phyloP scores from a whole-genome alignment of 257 asterid species.

The Solanum boliviense region DNA sequence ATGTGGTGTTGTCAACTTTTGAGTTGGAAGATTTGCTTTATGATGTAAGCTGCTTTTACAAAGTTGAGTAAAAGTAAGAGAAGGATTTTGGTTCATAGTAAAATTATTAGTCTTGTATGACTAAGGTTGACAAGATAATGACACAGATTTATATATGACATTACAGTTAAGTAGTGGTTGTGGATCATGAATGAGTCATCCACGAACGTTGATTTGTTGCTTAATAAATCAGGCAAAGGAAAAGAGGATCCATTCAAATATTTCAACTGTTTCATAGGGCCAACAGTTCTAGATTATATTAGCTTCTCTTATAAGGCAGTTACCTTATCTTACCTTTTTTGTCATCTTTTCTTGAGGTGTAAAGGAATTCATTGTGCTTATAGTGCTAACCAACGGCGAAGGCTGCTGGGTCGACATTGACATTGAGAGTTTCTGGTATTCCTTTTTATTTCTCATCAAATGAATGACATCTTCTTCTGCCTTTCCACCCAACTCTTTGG shows the following conservation, averaged over 20 bases:
- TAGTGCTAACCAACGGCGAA: too few relatives aligned
- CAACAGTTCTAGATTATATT: not conserved
- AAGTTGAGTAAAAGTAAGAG: not conserved
- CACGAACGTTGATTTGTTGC: not conserved
- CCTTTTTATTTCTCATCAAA: too few relatives aligned
- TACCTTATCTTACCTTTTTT: not conserved
- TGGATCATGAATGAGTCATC: not conserved
- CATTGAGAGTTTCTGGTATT: too few relatives aligned
- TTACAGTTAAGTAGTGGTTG: not conserved
- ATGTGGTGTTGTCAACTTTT: not conserved
- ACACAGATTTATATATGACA: not conserved
- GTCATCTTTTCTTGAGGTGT: not conserved
- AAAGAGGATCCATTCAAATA: not conserved
- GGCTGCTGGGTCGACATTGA: too few relatives aligned
- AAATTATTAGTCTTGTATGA: not conserved
- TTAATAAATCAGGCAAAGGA: not conserved
- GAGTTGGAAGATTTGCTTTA: not conserved
- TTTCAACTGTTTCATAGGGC: not conserved
- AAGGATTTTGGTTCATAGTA: not conserved
- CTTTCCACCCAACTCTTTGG: too few relatives aligned
- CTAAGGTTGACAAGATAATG: not conserved
- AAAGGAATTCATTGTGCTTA: not conserved
- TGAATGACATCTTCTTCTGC: too few relatives aligned
- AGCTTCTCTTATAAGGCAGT: not conserved
- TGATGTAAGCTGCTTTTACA: not conserved